These are phyloP conservation scores for Leptographium wingfieldii DNA, from an alignment of 2,329 filamentous ascomycete species.

Conservation along the genomic window DNA sequence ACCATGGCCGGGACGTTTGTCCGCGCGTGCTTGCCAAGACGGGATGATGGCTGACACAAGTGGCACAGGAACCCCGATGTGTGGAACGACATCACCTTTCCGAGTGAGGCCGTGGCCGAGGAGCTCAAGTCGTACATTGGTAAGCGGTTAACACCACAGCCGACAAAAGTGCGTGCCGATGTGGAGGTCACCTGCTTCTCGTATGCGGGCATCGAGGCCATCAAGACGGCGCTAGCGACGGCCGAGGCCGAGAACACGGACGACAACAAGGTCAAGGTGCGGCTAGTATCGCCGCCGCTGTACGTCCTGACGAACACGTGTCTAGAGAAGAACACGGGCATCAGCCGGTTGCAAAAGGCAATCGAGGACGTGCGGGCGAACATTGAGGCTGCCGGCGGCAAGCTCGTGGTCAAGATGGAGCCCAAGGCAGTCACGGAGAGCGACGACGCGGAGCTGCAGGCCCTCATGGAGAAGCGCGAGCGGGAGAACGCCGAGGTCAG, in stretches of 20 bases:
- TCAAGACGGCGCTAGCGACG: conserved; percentile 82
- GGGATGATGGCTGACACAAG: conserved; percentile 4
- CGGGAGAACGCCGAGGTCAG: conserved; percentile 96
- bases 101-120: conserved; percentile 70
- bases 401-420: conserved; percentile 89
- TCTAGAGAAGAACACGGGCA: conserved; percentile 81
- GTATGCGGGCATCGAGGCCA: conserved; percentile 96
- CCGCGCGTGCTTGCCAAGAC: neutral
- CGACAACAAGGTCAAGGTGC: conserved; percentile 93
- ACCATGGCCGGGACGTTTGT: neutral
- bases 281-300: conserved; percentile 91
- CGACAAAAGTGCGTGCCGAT: conserved; percentile 97
- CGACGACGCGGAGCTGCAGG: conserved; percentile 92
- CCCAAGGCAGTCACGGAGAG: conserved; percentile 98
- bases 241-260: conserved; percentile 88
- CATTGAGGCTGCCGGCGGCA: conserved; percentile 68
- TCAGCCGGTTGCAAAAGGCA: conserved; percentile 72
- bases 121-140: conserved; percentile 92
- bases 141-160: conserved; percentile 93
- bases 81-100: conserved; percentile 87
- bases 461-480: conserved; percentile 98
- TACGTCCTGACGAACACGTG: conserved; percentile 95
- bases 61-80: conserved; percentile 70
- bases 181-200: conserved; percentile 92
- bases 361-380: conserved; percentile 75